These are phyloP conservation scores for Oryza rufipogon DNA, from an alignment of 176 grass and related monocot genomes.

Conservation along the genomic window DNA sequence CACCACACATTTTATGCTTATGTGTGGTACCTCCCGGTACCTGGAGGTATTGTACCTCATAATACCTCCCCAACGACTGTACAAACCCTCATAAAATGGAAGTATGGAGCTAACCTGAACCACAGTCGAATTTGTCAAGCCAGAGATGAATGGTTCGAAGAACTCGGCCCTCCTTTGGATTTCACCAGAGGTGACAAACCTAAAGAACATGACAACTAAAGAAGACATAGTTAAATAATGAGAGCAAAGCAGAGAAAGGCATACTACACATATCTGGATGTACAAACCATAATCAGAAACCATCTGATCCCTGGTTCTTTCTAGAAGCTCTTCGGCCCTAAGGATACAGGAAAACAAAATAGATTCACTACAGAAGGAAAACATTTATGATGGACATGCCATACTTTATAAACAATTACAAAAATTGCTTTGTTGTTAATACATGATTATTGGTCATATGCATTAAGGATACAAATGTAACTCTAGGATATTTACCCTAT, in stretches of 20 bases:
- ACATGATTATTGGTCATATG: conserved; percentile 18
- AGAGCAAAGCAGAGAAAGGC: conserved; percentile 18
- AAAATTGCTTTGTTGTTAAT: background rate
- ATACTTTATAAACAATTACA: conserved; percentile 22
- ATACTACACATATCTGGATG: conserved; percentile 8
- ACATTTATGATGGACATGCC: background rate
- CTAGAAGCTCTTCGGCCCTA: conserved; percentile 86
- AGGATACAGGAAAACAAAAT: conserved; percentile 51
- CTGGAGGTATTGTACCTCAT: background rate
- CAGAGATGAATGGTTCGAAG: conserved; percentile 90
- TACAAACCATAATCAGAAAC: conserved; percentile 93
- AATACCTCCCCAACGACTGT: background rate
- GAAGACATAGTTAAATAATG: conserved; percentile 32
- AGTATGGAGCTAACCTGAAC: conserved; percentile 59
- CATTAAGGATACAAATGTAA: conserved; percentile 15
- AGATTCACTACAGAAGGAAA: conserved; percentile 45
- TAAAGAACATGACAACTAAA: conserved; percentile 98
- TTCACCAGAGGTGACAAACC: conserved; percentile 92
- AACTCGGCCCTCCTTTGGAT: conserved; percentile 88
- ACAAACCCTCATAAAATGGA: background rate
- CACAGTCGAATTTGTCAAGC: conserved; percentile 66
- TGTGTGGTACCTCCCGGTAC: background rate
- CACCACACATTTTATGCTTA: too few relatives aligned
- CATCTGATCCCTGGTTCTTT: conserved; percentile 63
- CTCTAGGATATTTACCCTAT: conserved; percentile 65